A percentile compares a stretch with the other conserved stretches of the same genome.
phyloP scores from a whole-genome alignment of 129 eudicot species.

The Saussurea involucrata region DNA sequence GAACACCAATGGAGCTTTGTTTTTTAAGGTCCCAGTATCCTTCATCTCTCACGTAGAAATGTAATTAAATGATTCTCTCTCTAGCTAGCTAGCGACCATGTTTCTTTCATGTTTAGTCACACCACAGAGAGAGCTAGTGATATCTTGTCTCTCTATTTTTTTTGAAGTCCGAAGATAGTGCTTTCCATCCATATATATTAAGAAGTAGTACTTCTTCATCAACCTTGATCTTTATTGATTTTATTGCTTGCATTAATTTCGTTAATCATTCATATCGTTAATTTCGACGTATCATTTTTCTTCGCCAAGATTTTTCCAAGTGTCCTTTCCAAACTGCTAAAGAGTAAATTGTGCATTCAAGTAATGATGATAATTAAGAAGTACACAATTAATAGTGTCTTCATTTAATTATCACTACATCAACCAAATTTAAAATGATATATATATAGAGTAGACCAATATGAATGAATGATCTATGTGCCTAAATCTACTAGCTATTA shows the following conservation, averaged over 20 bases:
- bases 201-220: background rate
- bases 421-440: background rate
- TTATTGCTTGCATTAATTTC: background rate
- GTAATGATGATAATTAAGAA: background rate
- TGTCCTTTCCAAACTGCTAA: background rate
- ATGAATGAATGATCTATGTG: background rate
- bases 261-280: background rate
- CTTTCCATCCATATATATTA: background rate
- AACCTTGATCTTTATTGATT: background rate
- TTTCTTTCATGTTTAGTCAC: conserved; percentile 36
- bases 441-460: background rate
- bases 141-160: conserved; percentile 34
- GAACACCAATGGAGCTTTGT: conserved; percentile 39
- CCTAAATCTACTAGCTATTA: background rate
- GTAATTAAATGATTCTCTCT: conserved; percentile 14
- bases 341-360: background rate
- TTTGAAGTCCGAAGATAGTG: background rate
- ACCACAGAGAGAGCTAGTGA: conserved; percentile 28
- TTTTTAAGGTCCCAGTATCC: conserved; percentile 16
- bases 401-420: background rate
- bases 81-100: conserved; percentile 29
- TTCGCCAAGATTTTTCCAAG: background rate
- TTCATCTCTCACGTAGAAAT: background rate
- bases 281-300: background rate
- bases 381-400: background rate